These are phyloP conservation scores for Coniochaeta pulveracea DNA, from an alignment of 2,329 filamentous ascomycete species.

Conservation along the genomic window DNA sequence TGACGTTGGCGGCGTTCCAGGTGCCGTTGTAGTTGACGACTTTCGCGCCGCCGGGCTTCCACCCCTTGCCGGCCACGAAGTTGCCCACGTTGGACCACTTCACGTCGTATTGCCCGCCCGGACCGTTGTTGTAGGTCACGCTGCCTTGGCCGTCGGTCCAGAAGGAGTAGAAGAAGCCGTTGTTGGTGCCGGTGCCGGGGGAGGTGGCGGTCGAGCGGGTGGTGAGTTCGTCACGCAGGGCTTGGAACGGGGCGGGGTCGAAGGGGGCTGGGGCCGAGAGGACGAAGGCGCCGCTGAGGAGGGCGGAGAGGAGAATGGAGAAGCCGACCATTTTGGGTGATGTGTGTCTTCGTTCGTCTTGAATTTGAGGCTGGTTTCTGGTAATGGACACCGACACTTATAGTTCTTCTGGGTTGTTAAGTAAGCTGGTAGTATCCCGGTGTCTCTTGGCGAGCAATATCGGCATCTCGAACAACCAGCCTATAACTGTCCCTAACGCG, in stretches of 20 bases:
- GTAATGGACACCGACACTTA: not conserved
- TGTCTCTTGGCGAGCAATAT: slow-evolving; percentile 3
- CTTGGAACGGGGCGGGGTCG: not conserved
- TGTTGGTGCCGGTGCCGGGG: slow-evolving; percentile 1
- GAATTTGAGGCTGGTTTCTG: not conserved
- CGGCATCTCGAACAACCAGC: not conserved
- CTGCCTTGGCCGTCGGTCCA: slow-evolving; percentile 23
- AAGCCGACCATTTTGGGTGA: slow-evolving; percentile 2
- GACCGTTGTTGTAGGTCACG: slow-evolving; percentile 30
- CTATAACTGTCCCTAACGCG: not conserved
- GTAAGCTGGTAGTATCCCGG: too few relatives aligned
- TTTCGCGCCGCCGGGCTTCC: slow-evolving; percentile 34
- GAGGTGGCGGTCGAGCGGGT: slow-evolving; percentile 1
- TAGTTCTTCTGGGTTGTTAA: not conserved
- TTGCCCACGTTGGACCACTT: slow-evolving; percentile 35
- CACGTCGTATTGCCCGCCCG: slow-evolving; percentile 29
- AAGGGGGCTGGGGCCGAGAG: not conserved
- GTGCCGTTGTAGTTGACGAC: slow-evolving; percentile 21
- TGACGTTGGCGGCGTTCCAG: slow-evolving; percentile 19
- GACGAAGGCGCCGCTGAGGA: not conserved
- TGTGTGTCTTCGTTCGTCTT: not conserved
- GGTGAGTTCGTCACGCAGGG: not conserved
- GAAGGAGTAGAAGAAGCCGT: slow-evolving; percentile 21
- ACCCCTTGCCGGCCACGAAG: slow-evolving; percentile 46
- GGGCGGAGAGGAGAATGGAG: not conserved